These are phyloP conservation scores for Arthrocladium fulminans DNA, from an alignment of 2,329 filamentous ascomycete species.

Conservation along the genomic window DNA sequence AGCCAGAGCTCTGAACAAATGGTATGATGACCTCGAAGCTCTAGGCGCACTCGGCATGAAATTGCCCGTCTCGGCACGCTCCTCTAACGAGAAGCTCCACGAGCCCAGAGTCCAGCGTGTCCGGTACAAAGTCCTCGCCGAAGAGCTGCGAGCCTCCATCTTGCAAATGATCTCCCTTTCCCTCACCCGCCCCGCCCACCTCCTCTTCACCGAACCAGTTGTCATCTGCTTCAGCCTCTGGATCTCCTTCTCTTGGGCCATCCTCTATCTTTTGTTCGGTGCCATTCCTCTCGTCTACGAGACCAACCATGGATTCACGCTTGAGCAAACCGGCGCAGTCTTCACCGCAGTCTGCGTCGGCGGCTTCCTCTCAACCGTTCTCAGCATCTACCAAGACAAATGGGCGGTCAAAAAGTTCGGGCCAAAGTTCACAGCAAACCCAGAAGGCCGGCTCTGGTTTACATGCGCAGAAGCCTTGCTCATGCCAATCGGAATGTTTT, in stretches of 20 bases:
- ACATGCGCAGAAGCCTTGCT: slow-evolving; percentile 67
- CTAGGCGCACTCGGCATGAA: slow-evolving; percentile 45
- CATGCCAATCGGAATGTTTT: slow-evolving; percentile 70
- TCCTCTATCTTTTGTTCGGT: slow-evolving; percentile 76
- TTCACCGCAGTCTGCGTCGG: slow-evolving; percentile 67
- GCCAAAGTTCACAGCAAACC: slow-evolving; percentile 37
- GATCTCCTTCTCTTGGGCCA: slow-evolving; percentile 82
- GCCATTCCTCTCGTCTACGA: slow-evolving; percentile 71
- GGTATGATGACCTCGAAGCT: slow-evolving; percentile 66
- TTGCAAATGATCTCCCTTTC: slow-evolving; percentile 20
- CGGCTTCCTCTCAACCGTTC: slow-evolving; percentile 54
- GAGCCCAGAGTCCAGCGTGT: slow-evolving; percentile 6
- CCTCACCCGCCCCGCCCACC: slow-evolving; percentile 27
- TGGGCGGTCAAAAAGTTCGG: slow-evolving; percentile 27
- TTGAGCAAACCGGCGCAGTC: slow-evolving; percentile 59
- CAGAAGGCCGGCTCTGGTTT: slow-evolving; percentile 75
- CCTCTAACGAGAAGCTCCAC: background rate
- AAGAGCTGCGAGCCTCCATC: slow-evolving; percentile 18
- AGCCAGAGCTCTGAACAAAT: slow-evolving; percentile 63
- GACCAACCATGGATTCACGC: slow-evolving; percentile 57
- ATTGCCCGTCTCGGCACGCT: background rate
- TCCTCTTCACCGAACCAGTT: slow-evolving; percentile 56
- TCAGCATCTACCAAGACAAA: slow-evolving; percentile 66
- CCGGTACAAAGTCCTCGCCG: slow-evolving; percentile 19
- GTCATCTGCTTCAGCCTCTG: slow-evolving; percentile 70